These are phyloP conservation scores for Ceratobasidium theobromae DNA, from an alignment of 1,284 basidiomycete species.

Conservation along the genomic window DNA sequence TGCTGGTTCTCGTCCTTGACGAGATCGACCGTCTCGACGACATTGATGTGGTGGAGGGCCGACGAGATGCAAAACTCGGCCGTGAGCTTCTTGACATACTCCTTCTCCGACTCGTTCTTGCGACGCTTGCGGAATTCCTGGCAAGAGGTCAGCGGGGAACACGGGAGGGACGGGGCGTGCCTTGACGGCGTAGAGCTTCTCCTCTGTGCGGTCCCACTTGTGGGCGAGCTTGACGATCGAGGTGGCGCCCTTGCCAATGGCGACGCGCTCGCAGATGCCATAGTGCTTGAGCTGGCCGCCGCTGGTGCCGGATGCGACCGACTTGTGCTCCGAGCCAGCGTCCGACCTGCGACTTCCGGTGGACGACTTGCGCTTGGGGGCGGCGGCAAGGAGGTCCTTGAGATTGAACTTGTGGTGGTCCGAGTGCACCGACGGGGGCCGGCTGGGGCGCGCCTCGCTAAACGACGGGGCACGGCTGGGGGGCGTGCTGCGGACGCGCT, in stretches of 20 bases:
- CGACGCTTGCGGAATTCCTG: constrained; percentile 97
- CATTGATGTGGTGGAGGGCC: constrained; percentile 92
- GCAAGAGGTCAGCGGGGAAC: neutral
- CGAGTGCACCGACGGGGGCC: constrained; percentile 41
- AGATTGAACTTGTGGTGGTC: constrained; percentile 76
- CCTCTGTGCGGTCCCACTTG: constrained; percentile 96
- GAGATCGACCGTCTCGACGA: constrained; percentile 98
- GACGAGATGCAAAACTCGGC: constrained; percentile 99
- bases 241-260: constrained; percentile 97
- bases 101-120: constrained; percentile 98
- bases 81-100: constrained; percentile 99
- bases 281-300: constrained; percentile 83
- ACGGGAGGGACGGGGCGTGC: constrained; percentile 48
- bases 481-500: constrained; percentile 33
- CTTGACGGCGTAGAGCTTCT: constrained; percentile 99
- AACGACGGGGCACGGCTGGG: constrained; percentile 37
- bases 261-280: constrained; percentile 94
- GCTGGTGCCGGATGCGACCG: constrained; percentile 55
- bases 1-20: constrained; percentile 95
- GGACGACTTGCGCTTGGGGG: constrained; percentile 72
- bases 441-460: constrained; percentile 39
- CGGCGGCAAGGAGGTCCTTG: constrained; percentile 72
- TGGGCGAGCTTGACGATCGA: constrained; percentile 95
- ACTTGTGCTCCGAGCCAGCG: constrained; percentile 53
- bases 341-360: constrained; percentile 64